Percentiles rank a stretch among this genome's conserved stretches.
phyloP scores from a whole-genome alignment of 352 stramenopile species.

The Phytopythium boreale region DNA sequence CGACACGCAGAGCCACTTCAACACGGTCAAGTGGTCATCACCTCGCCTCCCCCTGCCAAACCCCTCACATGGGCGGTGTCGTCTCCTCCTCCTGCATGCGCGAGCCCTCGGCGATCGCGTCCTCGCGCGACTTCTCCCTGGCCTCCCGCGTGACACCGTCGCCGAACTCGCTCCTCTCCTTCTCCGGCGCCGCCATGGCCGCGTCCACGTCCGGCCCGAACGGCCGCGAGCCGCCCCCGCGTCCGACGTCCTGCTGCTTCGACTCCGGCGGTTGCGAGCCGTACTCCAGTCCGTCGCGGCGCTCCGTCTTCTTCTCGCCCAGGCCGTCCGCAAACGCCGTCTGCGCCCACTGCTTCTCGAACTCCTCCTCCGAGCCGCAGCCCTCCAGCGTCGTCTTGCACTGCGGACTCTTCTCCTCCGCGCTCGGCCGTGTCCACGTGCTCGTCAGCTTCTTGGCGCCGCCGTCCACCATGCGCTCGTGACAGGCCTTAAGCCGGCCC shows the following conservation, averaged over 20 bases:
- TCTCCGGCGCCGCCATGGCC: conserved; percentile 11
- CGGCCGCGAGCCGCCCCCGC: conserved; percentile 21
- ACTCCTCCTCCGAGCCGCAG: conserved; percentile 39
- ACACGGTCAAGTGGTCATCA: background rate
- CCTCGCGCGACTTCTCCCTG: conserved; percentile 28
- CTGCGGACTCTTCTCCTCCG: conserved; percentile 55
- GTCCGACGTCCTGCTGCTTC: conserved; percentile 11
- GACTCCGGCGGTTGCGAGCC: conserved; percentile 27
- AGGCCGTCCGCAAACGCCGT: conserved; percentile 63
- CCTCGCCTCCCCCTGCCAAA: background rate
- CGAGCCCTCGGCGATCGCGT: conserved; percentile 54
- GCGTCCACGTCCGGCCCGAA: conserved; percentile 41
- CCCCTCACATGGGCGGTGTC: conserved; percentile 34
- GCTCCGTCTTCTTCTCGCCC: conserved; percentile 25
- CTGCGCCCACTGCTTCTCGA: conserved; percentile 58
- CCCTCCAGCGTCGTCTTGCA: conserved; percentile 31
- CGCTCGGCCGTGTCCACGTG: conserved; percentile 42
- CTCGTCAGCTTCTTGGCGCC: conserved; percentile 47
- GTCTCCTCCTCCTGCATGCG: conserved; percentile 72
- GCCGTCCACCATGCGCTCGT: conserved; percentile 62
- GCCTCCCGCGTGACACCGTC: conserved; percentile 31
- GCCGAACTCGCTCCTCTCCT: conserved; percentile 15
- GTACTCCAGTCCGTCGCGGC: conserved; percentile 22
- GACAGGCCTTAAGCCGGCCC: conserved; percentile 60
- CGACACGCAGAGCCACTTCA: background rate